Conservation (phyloP, 768 basidiomycete genomes). For the Neoboletus subvelutipes region DNA sequence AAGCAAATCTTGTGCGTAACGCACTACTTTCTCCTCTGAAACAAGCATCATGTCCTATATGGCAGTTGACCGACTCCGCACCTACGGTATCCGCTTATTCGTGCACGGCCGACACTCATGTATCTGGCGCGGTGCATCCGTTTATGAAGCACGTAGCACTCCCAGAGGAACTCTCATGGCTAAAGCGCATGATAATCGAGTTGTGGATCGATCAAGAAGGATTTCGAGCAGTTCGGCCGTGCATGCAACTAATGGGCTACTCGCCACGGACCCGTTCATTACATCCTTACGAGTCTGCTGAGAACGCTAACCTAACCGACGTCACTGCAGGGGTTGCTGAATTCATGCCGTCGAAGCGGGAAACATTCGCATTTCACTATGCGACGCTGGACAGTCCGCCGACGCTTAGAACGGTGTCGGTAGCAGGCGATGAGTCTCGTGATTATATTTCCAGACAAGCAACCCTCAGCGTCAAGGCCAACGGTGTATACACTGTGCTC, state of each 20-base stretch:
- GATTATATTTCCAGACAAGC: slow-evolving; percentile 82
- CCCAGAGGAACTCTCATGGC: slow-evolving; percentile 48
- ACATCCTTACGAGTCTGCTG: slow-evolving; percentile 26
- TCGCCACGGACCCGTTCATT: slow-evolving; percentile 34
- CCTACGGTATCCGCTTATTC: slow-evolving; percentile 6
- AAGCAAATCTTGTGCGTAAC: slow-evolving; percentile 5
- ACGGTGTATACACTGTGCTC: slow-evolving; percentile 73
- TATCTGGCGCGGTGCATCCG: slow-evolving; percentile 6
- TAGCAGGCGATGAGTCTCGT: slow-evolving; percentile 62
- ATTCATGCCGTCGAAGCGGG: slow-evolving; percentile 60
- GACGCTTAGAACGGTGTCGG: slow-evolving; percentile 64
- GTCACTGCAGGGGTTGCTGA: slow-evolving; percentile 52
- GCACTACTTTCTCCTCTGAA: slow-evolving; percentile 5
- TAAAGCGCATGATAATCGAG: slow-evolving; percentile 53
- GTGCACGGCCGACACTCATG: slow-evolving; percentile 3
- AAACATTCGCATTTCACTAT: slow-evolving; percentile 70
- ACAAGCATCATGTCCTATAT: slow-evolving; percentile 2
- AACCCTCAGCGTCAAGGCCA: slow-evolving; percentile 60
- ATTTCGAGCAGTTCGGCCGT: slow-evolving; percentile 61
- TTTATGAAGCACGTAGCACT: slow-evolving; percentile 22
- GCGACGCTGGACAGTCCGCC: slow-evolving; percentile 66
- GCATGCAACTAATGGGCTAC: slow-evolving; percentile 59
- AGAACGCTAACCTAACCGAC: slow-evolving; percentile 30
- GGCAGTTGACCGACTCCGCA: slow-evolving; percentile 15
- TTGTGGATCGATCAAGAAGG: slow-evolving; percentile 85